Evolutionary conservation across 2,329 filamentous ascomycete genomes (phyloP), one percentile per base, ranked within the genome.

Genomic region (Emmonsiellopsis sp.): DNA sequence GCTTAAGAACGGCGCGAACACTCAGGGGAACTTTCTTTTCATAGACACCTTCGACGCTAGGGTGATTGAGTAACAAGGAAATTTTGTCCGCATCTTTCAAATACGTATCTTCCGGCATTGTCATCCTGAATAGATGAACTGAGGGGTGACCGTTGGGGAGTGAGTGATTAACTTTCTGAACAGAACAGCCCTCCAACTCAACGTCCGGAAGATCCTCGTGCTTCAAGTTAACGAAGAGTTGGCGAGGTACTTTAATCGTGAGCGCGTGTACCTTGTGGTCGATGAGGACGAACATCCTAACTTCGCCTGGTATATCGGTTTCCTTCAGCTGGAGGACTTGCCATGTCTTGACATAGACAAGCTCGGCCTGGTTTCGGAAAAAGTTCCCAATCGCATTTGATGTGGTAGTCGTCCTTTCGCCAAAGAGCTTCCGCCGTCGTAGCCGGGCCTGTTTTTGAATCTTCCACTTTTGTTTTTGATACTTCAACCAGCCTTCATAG

Each of bases 391-490:
- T 76, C 0, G 78, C 77, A 64, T 85, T 82, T 2, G 77, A 76
- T 11, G 78, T 73, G 61, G 80, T 74, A 48, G 76, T 77, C 9
- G 84, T 81, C 54, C 86, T 85, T 63, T 98, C 92, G 55, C 93
- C 93, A 63, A 98, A 98, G 0, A 98, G 76, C 67, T 98, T 93
- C 48, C 92, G 82, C 58, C 94, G 81, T 43, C 92, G 84, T 56
- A 85, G 79, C 21, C 93, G 83, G 36, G 92, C 90, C 67, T 95
- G 87, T 65, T 90, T 95, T 67, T 99, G 93, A 39, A 97, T 86
- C 74, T 92, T 96, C 93, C 93, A 99, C 71, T 98, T 98, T 73
- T 91, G 83, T 71, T 99, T 99, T 67, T 98, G 93, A 64, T 97
- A 97, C 64, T 86, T 80, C 51, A 99, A 69, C 76, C 95, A 98